Evolutionary conservation across 1,139 yeast genomes (phyloP).

Genomic region (Protomyces gravidus): DNA sequence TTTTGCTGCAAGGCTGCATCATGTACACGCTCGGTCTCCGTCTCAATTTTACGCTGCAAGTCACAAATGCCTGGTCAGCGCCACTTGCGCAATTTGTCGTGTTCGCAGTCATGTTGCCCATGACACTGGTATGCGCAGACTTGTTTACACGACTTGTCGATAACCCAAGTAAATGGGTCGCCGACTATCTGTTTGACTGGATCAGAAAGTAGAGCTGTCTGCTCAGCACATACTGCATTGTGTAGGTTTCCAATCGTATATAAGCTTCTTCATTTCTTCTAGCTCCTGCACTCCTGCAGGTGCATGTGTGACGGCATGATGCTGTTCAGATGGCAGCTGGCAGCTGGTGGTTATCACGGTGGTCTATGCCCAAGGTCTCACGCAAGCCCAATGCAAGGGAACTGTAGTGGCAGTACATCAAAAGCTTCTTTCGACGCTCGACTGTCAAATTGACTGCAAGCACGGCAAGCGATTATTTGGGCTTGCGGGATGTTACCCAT

Average conservation of each 20-base stretch:
- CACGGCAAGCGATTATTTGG: too few species aligned
- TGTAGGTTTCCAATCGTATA: too few species aligned
- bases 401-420: too few species aligned
- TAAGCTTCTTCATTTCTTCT: too few species aligned
- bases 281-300: background rate
- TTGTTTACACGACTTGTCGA: slow-evolving; percentile 19
- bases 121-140: slow-evolving; percentile 11
- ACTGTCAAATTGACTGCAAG: too few species aligned
- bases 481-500: too few species aligned
- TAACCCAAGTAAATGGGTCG: slow-evolving; percentile 24
- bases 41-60: slow-evolving; percentile 14
- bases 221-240: too few species aligned
- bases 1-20: slow-evolving; percentile 17
- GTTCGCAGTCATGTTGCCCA: slow-evolving; percentile 7
- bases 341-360: too few species aligned
- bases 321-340: background rate
- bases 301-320: background rate
- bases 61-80: slow-evolving; percentile 11
- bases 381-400: too few species aligned
- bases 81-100: slow-evolving; percentile 24
- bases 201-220: slow-evolving; percentile 5
- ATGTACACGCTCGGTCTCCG: slow-evolving; percentile 26
- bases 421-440: too few species aligned
- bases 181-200: slow-evolving; percentile 22
- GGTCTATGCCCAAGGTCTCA: too few species aligned